Evolutionary conservation across 1,284 basidiomycete genomes (phyloP), one percentile per base, ranked within the genome.

Genomic region (Phenoliferia sp.): DNA sequence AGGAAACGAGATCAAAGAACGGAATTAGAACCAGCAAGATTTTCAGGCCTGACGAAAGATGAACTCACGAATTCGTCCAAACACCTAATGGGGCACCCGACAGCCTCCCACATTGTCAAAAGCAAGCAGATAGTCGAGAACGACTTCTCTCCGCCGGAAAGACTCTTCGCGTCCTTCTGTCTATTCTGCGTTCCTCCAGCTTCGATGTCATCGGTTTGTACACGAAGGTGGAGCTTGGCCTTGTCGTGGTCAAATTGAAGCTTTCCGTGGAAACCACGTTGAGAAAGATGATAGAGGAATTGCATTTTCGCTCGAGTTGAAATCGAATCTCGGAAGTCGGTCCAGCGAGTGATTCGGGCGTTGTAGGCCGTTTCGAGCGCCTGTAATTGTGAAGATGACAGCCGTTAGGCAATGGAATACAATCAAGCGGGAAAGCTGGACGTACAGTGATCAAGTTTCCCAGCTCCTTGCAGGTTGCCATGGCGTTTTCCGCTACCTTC

Each of bases 111-210:
- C 55, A 99, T 82, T 7, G 96, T 88, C 34, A 98, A 82, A 61
- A 99, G 82, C 62, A 99, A 80, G 74, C 92, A 95, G 71, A 98
- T 93, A 0, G 96, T 99, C 7, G 93, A 91, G 81, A 96, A 99
- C 6, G 92, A 95, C 77, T 97, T 95, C 80, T 99, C 95, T 54
- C 95, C 94, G 59, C 94, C 94, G 0, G 81, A 82, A 44, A 99
- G 84, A 33, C 89, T 87, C 55, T 86, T 86, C 4, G 90, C 61
- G 39, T 83, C 82, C 77, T 90, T 87, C 71, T 90, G 88, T 69
- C 91, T 88, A 10, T 89, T 90, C 29, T 63, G 64, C 64, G 34
- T 55, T 52, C 33, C 62, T 62, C 61, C 61, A 34, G 35, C 44
- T 44, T 52, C 59, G 63, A 44, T 55, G 29, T 61, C 61, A 28